These are phyloP conservation scores for Brassica juncea DNA, from an alignment of 345 rosid genomes.

Conservation along the genomic window DNA sequence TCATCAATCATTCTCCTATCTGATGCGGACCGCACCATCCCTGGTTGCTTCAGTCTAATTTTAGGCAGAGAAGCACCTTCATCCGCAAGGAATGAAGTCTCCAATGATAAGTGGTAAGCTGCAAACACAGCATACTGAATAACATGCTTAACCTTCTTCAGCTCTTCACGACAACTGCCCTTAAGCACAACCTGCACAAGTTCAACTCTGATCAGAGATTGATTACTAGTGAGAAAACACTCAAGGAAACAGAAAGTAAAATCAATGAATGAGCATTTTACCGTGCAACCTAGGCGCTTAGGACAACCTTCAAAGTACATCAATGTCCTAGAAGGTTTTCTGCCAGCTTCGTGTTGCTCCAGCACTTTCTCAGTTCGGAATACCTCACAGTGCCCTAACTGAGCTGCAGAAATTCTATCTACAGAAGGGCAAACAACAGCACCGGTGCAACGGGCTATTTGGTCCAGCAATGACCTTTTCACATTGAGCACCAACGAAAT, in stretches of 20 bases:
- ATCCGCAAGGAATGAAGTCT: conserved; percentile 98
- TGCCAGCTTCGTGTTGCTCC: conserved; percentile 74
- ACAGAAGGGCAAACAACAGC: conserved; percentile 73
- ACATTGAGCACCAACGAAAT: conserved; percentile 91
- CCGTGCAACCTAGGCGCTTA: conserved; percentile 82
- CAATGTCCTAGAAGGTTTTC: conserved; percentile 82
- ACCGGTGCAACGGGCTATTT: conserved; percentile 90
- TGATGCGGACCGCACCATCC: conserved; percentile 38
- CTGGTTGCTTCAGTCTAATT: conserved; percentile 45
- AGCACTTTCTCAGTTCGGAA: conserved; percentile 71
- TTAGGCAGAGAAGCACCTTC: conserved; percentile 98
- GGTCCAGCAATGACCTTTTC: conserved; percentile 79
- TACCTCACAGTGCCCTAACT: conserved; percentile 83
- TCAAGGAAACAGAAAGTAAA: not conserved
- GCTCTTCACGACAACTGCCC: conserved; percentile 77
- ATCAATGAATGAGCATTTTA: conserved; percentile 2
- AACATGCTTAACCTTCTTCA: conserved; percentile 89
- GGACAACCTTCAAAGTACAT: conserved; percentile 99
- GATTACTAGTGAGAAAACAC: not conserved
- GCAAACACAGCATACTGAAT: conserved; percentile 95
- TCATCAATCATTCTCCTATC: conserved; percentile 49
- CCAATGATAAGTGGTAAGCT: conserved; percentile 88
- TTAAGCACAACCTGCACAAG: conserved; percentile 65
- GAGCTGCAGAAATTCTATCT: conserved; percentile 58
- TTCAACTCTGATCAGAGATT: conserved; percentile 28